Evolutionary conservation across 1,284 basidiomycete genomes (phyloP).

Genomic region (Ganoderma resinaceum): DNA sequence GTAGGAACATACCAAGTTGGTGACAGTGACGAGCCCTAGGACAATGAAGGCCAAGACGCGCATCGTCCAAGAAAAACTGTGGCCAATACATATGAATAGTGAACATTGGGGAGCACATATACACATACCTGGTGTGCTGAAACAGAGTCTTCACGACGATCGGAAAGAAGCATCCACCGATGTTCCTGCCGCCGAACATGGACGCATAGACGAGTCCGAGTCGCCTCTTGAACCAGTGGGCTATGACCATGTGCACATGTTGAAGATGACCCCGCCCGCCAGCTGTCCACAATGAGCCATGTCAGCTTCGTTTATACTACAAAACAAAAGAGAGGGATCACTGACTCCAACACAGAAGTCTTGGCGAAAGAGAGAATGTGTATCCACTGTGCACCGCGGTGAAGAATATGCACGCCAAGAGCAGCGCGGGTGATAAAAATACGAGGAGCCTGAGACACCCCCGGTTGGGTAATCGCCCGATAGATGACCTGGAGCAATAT

Average conservation of each 20-base stretch:
- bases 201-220: conserved; percentile 47
- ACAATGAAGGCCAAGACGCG: conserved; percentile 62
- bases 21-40: conserved; percentile 46
- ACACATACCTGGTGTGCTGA: conserved; percentile 38
- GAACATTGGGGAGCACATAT: neutral
- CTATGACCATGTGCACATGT: conserved; percentile 6
- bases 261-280: neutral
- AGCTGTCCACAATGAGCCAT: no score
- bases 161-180: conserved; percentile 52
- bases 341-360: neutral
- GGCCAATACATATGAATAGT: neutral
- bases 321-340: no score
- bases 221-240: conserved; percentile 54
- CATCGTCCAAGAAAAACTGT: conserved; percentile 54
- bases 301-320: neutral
- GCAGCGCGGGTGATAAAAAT: neutral
- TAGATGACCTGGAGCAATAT: neutral
- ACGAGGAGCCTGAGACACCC: neutral
- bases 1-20: conserved; percentile 45
- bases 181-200: conserved; percentile 45
- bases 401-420: neutral
- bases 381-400: neutral
- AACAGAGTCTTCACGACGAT: conserved; percentile 47
- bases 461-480: neutral
- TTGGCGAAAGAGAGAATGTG: neutral